These are phyloP conservation scores for Annona squamosa DNA, from an alignment of 164 flowering plant species.

Conservation along the genomic window DNA sequence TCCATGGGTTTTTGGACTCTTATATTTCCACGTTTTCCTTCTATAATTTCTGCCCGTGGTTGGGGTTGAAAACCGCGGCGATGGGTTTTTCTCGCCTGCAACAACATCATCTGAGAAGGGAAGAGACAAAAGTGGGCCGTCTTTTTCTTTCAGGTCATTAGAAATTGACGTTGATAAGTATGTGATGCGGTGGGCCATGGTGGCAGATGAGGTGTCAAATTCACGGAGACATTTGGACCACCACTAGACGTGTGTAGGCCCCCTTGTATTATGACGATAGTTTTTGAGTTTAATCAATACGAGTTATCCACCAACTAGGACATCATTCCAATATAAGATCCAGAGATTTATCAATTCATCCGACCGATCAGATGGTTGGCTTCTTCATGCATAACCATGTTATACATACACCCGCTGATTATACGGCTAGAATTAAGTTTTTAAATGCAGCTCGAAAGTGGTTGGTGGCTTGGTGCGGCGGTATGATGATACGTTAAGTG, in stretches of 20 bases:
- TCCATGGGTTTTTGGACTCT: background rate
- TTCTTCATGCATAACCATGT: background rate
- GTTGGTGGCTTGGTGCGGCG: too few species aligned
- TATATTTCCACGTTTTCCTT: background rate
- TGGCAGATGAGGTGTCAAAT: conserved; percentile 6
- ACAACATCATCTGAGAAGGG: background rate
- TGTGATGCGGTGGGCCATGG: conserved; percentile 1
- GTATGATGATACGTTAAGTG: too few species aligned
- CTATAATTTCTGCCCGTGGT: background rate
- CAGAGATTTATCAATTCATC: background rate
- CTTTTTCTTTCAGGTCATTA: background rate
- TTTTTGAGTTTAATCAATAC: background rate
- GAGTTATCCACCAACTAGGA: background rate
- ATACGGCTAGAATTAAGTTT: too few species aligned
- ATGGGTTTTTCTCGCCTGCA: background rate
- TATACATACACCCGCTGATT: too few species aligned
- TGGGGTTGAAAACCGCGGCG: background rate
- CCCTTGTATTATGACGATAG: background rate
- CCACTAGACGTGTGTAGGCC: background rate
- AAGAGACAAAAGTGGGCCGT: background rate
- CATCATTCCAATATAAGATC: background rate
- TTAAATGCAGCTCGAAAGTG: too few species aligned
- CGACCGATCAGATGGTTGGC: background rate
- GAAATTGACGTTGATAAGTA: conserved; percentile 1
- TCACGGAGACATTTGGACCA: conserved; percentile 6